Base-by-base conservation (phyloP, 225 moss, liverwort and hornwort genomes). In the Polytrichum formosum region DNA sequence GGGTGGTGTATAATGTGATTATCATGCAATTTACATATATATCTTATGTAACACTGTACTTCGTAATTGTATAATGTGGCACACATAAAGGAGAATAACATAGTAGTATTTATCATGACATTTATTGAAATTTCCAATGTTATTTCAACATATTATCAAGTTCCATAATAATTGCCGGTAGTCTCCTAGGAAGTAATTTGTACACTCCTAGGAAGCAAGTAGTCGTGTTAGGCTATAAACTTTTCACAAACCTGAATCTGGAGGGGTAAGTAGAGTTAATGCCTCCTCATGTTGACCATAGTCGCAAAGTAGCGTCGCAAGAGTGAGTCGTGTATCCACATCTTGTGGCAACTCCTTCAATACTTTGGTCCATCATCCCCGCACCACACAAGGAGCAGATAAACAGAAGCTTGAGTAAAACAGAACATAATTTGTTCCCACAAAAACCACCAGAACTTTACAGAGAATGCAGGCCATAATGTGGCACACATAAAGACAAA, bases 291-390 rank as follows among this genome's bases (percentile, higher is more conserved):
- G 59, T 30, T 83, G 71, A 46, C 86, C 88, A 67, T 72, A 80
- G 21, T 81, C 84, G 69, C 77, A 69, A 21, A 97, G 81, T 65
- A 97, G 85, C 72, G 86, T 79, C 28, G 88, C 89, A 68, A 97
- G 89, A 28, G 83, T 88, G 31, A 97, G 75, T 56, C 97, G 89
- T 35, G 94, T 85, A 77, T 92, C 94, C 66, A 85, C 86, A 66
- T 94, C 82, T 60, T 87, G 80, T 6, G 97, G 97, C 83, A 92
- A 83, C 31, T 92, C 94, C 82, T 90, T 86, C 55, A 94, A 73
- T 54, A 93, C 93, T 94, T 83, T 66, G 23, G 28, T 61, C 72
- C 74, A 58, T 54, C 65, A 84, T 27, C 18, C 5, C 59, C 68
- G 60, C 22, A 72, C 76, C 54, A 21, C 70, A 30, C 30, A 70